Evolutionary conservation across 1,139 yeast genomes (phyloP).

Genomic region (Taphrina confusa): DNA sequence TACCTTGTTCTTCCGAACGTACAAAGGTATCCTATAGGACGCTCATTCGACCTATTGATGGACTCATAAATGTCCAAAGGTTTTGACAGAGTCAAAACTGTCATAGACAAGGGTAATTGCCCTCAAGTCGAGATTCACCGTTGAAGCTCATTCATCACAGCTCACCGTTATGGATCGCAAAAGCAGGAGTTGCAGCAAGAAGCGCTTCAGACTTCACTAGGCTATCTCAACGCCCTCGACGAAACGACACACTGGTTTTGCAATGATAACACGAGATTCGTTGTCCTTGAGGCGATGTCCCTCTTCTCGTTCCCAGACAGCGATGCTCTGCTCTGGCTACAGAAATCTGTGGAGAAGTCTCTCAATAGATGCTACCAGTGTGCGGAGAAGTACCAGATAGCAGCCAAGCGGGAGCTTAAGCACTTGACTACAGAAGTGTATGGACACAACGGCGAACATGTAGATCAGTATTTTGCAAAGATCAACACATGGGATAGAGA

Average conservation of each 20-base stretch:
- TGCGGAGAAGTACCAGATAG: constrained; percentile 40
- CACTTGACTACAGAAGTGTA: constrained; percentile 33
- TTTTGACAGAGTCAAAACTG: constrained; percentile 15
- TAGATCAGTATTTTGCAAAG: constrained; percentile 40
- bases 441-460: constrained; percentile 39
- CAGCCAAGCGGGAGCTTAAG: constrained; percentile 33
- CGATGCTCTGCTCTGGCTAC: constrained; percentile 40
- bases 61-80: constrained; percentile 3
- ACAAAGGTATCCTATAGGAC: too few species aligned
- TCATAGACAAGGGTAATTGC: constrained; percentile 14
- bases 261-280: not conserved
- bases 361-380: constrained; percentile 40
- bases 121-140: not conserved
- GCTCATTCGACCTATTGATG: not conserved
- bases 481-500: constrained; percentile 41
- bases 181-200: constrained; percentile 11
- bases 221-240: constrained; percentile 7
- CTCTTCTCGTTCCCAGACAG: constrained; percentile 20
- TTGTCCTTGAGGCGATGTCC: constrained; percentile 20
- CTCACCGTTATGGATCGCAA: constrained; percentile 14
- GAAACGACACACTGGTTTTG: constrained; percentile 17
- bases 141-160: not conserved
- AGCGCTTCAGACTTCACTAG: constrained; percentile 10
- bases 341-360: constrained; percentile 38
- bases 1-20: too few species aligned